Conservation (phyloP, 208 protist genomes). For the Willaertia magna region DNA sequence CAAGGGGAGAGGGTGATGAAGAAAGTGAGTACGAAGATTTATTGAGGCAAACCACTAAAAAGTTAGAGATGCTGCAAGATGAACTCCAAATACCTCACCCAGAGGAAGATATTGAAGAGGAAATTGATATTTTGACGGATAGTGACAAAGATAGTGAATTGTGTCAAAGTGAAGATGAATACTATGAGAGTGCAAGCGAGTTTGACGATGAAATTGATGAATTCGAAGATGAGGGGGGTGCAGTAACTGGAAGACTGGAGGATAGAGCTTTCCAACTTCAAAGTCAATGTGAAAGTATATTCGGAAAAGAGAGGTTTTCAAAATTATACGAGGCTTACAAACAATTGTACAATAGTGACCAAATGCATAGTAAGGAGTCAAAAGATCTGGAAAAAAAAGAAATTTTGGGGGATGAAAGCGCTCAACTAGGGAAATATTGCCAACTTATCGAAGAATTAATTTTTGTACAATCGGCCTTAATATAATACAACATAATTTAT, state of each 20-base stretch:
- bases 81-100: not conserved
- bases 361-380: not conserved
- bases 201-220: not conserved
- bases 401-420: not conserved
- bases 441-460: not conserved
- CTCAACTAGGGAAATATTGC: not conserved
- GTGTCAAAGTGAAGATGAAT: not conserved
- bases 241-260: not conserved
- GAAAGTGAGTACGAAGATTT: not conserved
- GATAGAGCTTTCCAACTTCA: not conserved
- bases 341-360: not conserved
- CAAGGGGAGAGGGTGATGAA: not conserved
- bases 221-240: not conserved
- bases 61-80: not conserved
- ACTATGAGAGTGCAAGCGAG: not conserved
- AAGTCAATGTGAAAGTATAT: not conserved
- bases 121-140: no score
- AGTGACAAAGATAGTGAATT: not conserved
- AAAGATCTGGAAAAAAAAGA: not conserved
- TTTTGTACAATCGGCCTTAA: not conserved
- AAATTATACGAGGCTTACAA: not conserved
- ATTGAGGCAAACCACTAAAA: no score
- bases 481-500: conserved; percentile 3
- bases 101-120: not conserved
- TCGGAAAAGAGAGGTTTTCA: not conserved